Evolutionary conservation across 73 alveolate species (phyloP).

Genomic region (Tetrahymena elliotti): DNA sequence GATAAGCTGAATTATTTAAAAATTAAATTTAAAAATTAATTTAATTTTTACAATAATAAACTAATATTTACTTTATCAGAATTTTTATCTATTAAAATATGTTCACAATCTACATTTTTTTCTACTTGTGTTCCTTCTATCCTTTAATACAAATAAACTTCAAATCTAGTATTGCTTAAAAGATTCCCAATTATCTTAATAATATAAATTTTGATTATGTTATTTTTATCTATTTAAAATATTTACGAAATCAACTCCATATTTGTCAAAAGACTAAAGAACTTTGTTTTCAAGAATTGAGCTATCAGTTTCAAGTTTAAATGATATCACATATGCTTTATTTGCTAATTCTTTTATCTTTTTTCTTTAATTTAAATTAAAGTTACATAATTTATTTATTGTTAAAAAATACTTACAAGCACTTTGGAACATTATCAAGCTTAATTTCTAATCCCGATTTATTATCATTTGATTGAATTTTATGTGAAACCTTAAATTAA

Average conservation of each 20-base stretch:
- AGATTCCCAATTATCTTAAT: neutral
- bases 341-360: neutral
- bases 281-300: neutral
- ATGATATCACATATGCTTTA: neutral
- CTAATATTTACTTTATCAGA: neutral
- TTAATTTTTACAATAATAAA: too few species aligned
- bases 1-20: neutral
- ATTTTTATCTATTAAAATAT: neutral
- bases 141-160: neutral
- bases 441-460: neutral
- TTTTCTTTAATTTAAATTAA: neutral
- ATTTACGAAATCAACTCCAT: neutral
- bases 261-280: neutral
- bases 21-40: too few species aligned
- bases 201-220: neutral
- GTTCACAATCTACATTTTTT: neutral
- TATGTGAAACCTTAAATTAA: neutral
- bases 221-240: neutral
- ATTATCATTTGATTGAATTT: neutral
- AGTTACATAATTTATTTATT: neutral
- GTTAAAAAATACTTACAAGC: neutral
- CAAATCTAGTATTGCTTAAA: neutral
- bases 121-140: neutral
- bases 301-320: slow-evolving; percentile 5
- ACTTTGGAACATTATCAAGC: neutral